phyloP scores from a whole-genome alignment of 345 rosid genomes.

The Litchi chinensis region DNA sequence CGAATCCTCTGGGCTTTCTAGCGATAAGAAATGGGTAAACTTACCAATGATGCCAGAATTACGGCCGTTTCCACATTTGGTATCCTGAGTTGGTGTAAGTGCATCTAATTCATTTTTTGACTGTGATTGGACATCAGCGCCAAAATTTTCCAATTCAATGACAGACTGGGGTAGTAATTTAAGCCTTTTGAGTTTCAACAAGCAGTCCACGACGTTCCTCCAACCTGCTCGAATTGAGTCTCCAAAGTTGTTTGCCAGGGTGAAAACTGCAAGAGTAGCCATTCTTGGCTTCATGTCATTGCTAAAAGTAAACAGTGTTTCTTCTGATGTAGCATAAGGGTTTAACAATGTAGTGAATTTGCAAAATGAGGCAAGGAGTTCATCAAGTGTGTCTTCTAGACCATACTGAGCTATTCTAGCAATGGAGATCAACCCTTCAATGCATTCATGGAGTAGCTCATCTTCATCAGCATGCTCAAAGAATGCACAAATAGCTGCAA shows the following conservation, averaged over 20 bases:
- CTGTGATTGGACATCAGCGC: constrained; percentile 32
- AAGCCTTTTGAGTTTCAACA: constrained; percentile 81
- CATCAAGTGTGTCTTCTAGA: constrained; percentile 83
- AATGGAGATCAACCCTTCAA: constrained; percentile 80
- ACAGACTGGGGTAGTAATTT: constrained; percentile 84
- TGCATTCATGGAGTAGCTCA: constrained; percentile 84
- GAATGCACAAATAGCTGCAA: constrained; percentile 83
- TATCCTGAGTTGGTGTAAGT: constrained; percentile 41
- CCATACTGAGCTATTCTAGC: constrained; percentile 84
- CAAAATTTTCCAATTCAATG: constrained; percentile 51
- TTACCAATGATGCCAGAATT: constrained; percentile 48
- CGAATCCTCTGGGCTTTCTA: constrained; percentile 81
- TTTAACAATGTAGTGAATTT: constrained; percentile 82
- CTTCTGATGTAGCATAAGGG: constrained; percentile 89
- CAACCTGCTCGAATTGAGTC: constrained; percentile 82
- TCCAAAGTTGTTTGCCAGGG: constrained; percentile 80
- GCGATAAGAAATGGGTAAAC: constrained; percentile 72
- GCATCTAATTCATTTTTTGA: constrained; percentile 44
- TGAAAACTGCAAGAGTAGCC: constrained; percentile 91
- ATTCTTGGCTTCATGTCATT: constrained; percentile 83
- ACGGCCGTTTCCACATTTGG: constrained; percentile 37
- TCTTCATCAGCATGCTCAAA: constrained; percentile 92
- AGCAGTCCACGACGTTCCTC: constrained; percentile 88
- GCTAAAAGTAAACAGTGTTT: constrained; percentile 80
- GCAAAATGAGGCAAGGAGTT: constrained; percentile 77